A percentile compares a stretch with the other conserved stretches of the same genome.
These are phyloP conservation scores for Ustilago nuda DNA, from an alignment of 1,284 basidiomycete genomes.

Conservation along the genomic window DNA sequence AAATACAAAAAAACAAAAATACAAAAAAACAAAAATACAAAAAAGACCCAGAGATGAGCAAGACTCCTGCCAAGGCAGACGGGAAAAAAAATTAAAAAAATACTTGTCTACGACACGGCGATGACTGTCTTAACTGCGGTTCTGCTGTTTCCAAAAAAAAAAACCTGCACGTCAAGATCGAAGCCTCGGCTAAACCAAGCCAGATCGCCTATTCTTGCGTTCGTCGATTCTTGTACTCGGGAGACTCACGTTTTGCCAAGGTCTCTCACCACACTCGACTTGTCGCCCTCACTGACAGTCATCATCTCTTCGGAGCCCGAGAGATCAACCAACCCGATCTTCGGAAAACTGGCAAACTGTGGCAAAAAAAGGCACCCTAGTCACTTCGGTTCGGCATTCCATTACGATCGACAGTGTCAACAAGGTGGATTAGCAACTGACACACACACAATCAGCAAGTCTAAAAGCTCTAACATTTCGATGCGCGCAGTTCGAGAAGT, in stretches of 20 bases:
- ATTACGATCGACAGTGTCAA: neutral
- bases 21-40: too few species aligned
- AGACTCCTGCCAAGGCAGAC: neutral
- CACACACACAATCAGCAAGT: neutral
- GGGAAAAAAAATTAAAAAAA: constrained; percentile 2
- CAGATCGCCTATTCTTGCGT: neutral
- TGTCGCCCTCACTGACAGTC: too few species aligned
- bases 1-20: too few species aligned
- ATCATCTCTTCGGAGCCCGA: too few species aligned
- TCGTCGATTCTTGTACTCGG: too few species aligned
- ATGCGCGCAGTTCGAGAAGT: constrained; percentile 5
- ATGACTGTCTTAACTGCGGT: constrained; percentile 12
- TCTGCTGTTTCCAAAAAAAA: constrained; percentile 20
- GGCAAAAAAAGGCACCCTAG: neutral
- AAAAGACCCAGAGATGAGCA: neutral
- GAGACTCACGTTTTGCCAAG: too few species aligned
- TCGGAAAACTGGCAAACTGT: neutral
- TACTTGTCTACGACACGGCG: constrained; percentile 2
- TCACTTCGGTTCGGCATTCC: neutral
- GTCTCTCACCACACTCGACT: too few species aligned
- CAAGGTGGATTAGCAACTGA: neutral
- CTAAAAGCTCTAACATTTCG: neutral
- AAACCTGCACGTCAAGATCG: constrained; percentile 45
- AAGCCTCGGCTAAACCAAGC: constrained; percentile 17
- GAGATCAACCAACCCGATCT: too few species aligned